These are phyloP conservation scores for Bretziella fagacearum DNA, from an alignment of 2,329 filamentous ascomycete genomes.

Conservation along the genomic window DNA sequence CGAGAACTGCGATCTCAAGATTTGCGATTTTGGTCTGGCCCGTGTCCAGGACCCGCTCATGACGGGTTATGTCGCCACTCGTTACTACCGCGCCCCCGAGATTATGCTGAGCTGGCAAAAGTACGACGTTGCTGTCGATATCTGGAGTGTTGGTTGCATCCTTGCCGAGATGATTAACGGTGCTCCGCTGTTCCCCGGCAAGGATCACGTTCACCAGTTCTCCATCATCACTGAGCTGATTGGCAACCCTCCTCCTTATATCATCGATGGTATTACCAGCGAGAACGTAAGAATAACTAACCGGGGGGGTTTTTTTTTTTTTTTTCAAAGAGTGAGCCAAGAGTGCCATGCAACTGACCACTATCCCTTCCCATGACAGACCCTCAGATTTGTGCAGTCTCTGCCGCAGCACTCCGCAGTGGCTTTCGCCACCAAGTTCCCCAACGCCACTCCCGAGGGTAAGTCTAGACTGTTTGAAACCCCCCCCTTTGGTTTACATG, in stretches of 20 bases:
- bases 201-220: slow-evolving; percentile 99
- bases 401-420: slow-evolving; percentile 87
- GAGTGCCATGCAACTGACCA: background rate
- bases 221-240: slow-evolving; percentile 97
- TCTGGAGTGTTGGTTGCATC: slow-evolving; percentile 98
- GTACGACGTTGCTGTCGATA: slow-evolving; percentile 97
- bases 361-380: slow-evolving; percentile 42
- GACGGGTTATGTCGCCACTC: slow-evolving; percentile 96
- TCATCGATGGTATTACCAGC: slow-evolving; percentile 95
- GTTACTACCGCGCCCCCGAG: slow-evolving; percentile 96
- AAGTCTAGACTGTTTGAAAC: slow-evolving; percentile 20
- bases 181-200: slow-evolving; percentile 94
- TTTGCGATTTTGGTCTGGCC: slow-evolving; percentile 95
- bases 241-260: slow-evolving; percentile 91
- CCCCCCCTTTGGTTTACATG: background rate
- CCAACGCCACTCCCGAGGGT: slow-evolving; percentile 80
- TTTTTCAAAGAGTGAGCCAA: background rate
- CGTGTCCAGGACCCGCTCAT: slow-evolving; percentile 98
- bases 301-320: background rate
- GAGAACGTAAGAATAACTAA: slow-evolving; percentile 60
- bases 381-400: slow-evolving; percentile 90
- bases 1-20: slow-evolving; percentile 98
- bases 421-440: slow-evolving; percentile 76
- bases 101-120: slow-evolving; percentile 99
- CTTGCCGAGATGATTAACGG: slow-evolving; percentile 99